Conservation (phyloP, 306 rosid genomes). For the Acmispon strigosus region DNA sequence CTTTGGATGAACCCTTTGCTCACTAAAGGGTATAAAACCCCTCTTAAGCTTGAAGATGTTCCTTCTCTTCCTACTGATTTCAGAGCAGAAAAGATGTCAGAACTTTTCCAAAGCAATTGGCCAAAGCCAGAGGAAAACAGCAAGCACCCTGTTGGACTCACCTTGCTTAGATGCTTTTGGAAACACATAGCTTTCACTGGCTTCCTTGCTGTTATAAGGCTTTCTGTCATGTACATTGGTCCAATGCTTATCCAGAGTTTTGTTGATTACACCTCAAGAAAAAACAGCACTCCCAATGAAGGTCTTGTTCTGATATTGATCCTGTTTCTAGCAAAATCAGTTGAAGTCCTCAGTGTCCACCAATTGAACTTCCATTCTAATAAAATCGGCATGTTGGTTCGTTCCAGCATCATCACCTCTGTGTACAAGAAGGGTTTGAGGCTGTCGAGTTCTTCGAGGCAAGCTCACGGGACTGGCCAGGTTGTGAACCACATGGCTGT, state of each 20-base stretch:
- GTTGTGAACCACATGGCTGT: constrained; percentile 87
- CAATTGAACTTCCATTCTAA: constrained; percentile 75
- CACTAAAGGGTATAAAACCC: constrained; percentile 26
- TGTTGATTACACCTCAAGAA: constrained; percentile 55
- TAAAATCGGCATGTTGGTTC: constrained; percentile 72
- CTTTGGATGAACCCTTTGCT: constrained; percentile 41
- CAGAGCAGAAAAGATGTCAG: constrained; percentile 42
- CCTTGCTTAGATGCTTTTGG: constrained; percentile 74
- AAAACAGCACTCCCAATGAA: constrained; percentile 44
- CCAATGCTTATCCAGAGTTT: constrained; percentile 66
- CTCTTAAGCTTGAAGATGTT: constrained; percentile 34
- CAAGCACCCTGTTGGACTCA: constrained; percentile 53
- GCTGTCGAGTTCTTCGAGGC: constrained; percentile 64
- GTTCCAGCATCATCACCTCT: constrained; percentile 59
- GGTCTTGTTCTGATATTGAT: constrained; percentile 52
- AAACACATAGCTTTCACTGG: constrained; percentile 60
- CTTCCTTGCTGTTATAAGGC: constrained; percentile 47
- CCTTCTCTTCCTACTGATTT: constrained; percentile 29
- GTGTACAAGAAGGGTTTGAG: constrained; percentile 70
- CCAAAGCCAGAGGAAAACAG: constrained; percentile 61
- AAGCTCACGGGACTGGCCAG: constrained; percentile 77
- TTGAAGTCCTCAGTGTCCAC: constrained; percentile 58
- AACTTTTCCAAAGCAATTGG: constrained; percentile 56
- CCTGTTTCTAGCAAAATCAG: constrained; percentile 53
- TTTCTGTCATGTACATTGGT: constrained; percentile 59